Conservation (phyloP, 176 grass and related monocot species). For the Avena insularis region DNA sequence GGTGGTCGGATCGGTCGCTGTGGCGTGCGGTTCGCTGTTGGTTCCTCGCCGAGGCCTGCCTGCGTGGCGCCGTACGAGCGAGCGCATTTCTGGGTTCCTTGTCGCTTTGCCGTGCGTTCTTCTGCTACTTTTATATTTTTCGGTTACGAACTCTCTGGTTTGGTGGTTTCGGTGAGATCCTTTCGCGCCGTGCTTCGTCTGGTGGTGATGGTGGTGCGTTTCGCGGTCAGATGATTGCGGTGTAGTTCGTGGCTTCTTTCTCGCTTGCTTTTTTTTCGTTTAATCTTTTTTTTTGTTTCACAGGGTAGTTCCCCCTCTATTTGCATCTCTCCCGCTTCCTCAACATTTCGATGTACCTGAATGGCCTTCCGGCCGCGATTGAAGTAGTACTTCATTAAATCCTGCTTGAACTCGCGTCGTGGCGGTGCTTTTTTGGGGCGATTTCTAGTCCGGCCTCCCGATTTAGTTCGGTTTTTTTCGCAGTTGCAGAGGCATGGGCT, state of each 20-base stretch:
- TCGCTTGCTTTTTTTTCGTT: not conserved
- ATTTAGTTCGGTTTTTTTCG: constrained; percentile 17
- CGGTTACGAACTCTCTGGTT: not conserved
- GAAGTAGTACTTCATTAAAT: not conserved
- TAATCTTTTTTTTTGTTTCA: not conserved
- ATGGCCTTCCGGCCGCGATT: not conserved
- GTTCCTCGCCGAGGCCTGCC: not conserved
- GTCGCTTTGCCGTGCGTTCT: not conserved
- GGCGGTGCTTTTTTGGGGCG: not conserved
- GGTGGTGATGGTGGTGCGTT: not conserved
- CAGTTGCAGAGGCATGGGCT: constrained; percentile 1
- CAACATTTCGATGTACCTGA: constrained; percentile 30
- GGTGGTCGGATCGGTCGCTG: not conserved
- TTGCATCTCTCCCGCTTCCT: not conserved
- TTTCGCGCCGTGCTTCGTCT: constrained; percentile 8
- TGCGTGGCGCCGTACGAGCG: not conserved
- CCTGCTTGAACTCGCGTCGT: not conserved
- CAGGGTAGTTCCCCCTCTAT: not conserved
- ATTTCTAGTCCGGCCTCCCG: not conserved
- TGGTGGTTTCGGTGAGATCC: not conserved
- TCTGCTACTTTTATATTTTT: not conserved
- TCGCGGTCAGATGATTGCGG: not conserved
- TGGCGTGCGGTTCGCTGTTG: not conserved
- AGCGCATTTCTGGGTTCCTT: constrained; percentile 22
- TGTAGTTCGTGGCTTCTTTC: not conserved